Base-by-base conservation (phyloP, 495 filamentous ascomycete species). In the Xylaria cubensis region DNA sequence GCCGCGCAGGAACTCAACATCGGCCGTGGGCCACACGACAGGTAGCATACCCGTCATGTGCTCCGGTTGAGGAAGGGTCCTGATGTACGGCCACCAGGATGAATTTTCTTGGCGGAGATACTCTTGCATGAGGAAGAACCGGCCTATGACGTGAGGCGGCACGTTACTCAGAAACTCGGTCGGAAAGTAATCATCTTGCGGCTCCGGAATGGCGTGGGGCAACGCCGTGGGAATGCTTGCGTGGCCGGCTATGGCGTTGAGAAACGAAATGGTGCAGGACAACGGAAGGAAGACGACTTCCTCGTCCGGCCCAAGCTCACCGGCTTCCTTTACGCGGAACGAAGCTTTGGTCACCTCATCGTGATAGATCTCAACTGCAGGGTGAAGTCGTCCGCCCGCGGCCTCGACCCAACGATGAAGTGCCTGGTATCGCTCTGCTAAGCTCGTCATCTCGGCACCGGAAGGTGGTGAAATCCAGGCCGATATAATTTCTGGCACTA, bases 51-150 rank as follows among this genome's bases (percentile, higher is more conserved):
- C 73, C 26, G 70, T 71, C 44, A 83, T 48, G 4, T 83, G 81
- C 42, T 84, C 82, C 1, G 86, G 86, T 58, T 83, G 82, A n/a
- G 86, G 86, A 0, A 89, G 78, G 4, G 83, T 81, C 10, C 79
- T 75, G 65, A 88, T 87, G 71, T 89, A 89, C 15, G 82, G 80
- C 75, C 75, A 82, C 87, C 87, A 89, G 61, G 80, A 81, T 0
- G 86, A 88, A n/a, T 81, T 64, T 39, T 80, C 70, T 8, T 80
- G 79, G 58, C 82, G 77, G 32, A 89, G 81, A 73, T 83, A 84
- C 73, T 87, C 73, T 67, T 85, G 79, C 62, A 86, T 79, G 39
- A 87, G 78, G 41, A 85, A 84, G 74, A 86, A 85, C 7, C 85
- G 82, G 64, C 85, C 84, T 44, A 83, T 73, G 61, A 87, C 84